Evolutionary conservation across 225 moss, liverwort and hornwort species (phyloP), one percentile per base, ranked within the genome.

Genomic region (Polytrichum formosum): DNA sequence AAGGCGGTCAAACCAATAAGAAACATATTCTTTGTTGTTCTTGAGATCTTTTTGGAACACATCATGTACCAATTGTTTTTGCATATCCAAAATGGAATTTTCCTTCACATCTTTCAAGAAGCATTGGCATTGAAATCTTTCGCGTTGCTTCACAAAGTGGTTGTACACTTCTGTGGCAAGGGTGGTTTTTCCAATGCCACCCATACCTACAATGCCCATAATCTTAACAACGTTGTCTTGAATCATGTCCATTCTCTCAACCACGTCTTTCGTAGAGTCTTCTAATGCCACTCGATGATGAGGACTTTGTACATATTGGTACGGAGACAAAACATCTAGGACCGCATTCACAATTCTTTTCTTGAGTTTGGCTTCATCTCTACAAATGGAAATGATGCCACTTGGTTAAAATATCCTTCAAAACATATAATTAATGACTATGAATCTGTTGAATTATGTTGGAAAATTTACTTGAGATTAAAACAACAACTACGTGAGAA

Each of bases 171-270:
- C 55, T 19, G 0, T 31, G 18, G 54, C 64, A 28, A 72, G 64
- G 35, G 72, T 72, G 1, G 72, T 72, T 28, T 72, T 72, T 22
- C 72, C 72, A 21, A 72, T 65, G 4, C 72, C 72, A n/a, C 72
- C 72, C 72, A 65, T 72, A 53, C 72, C 72, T 6, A 54, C 46
- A 4, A 72, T 17, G 26, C 72, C 64, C 5, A 72, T 7, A 54
- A 72, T 9, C 27, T 28, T 28, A 19, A 64, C 64, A 54, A 4
- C 28, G 3, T 72, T 55, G 7, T 28, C 55, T 46, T 46, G 10
- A 25, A 6, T 28, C 23, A 10, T 68, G 25, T 54, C 55, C 10
- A 69, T 19, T 28, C 2, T 28, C 16, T 56, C 8, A 7, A 59
- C 18, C 6, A 33, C 21, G 0, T 69, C 56, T 18, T 56, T n/a